Evolutionary conservation across 768 basidiomycete genomes (phyloP).

Genomic region (Mycena floridula): DNA sequence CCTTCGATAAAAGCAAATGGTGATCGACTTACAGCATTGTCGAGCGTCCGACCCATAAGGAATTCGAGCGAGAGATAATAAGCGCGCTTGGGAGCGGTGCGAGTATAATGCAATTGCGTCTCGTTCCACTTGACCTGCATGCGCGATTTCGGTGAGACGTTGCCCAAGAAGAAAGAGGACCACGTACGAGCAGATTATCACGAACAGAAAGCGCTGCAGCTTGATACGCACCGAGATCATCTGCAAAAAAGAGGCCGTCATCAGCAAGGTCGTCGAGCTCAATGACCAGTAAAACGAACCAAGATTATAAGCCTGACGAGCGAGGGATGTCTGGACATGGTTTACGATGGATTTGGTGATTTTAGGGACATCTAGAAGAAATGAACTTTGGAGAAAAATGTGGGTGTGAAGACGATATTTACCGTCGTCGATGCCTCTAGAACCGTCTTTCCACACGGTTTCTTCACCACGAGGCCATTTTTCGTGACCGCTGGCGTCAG

Average conservation of each 20-base stretch:
- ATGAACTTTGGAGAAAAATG: conserved; percentile 5
- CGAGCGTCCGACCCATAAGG: conserved; percentile 76
- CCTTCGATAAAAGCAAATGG: conserved; percentile 39
- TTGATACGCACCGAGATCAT: conserved; percentile 85
- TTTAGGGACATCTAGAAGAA: conserved; percentile 41
- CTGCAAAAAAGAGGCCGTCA: conserved; percentile 20
- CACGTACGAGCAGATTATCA: conserved; percentile 75
- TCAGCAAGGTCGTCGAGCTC: neutral
- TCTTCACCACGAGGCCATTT: conserved; percentile 85
- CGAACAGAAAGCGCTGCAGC: conserved; percentile 84
- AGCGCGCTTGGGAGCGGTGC: conserved; percentile 81
- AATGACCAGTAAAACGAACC: conserved; percentile 27
- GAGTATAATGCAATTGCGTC: conserved; percentile 70
- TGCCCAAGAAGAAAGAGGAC: conserved; percentile 2
- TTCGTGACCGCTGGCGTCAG: conserved; percentile 70
- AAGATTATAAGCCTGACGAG: conserved; percentile 86
- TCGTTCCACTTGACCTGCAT: conserved; percentile 77
- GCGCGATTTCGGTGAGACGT: too few relatives aligned
- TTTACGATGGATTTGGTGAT: conserved; percentile 74
- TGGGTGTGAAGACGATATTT: conserved; percentile 4
- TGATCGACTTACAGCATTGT: conserved; percentile 43
- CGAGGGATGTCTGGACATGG: conserved; percentile 85
- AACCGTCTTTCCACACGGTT: conserved; percentile 59
- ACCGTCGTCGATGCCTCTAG: conserved; percentile 56
- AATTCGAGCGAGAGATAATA: conserved; percentile 97